Evolutionary conservation across 2,329 filamentous ascomycete genomes (phyloP).

Genomic region (Blastomyces parvus): DNA sequence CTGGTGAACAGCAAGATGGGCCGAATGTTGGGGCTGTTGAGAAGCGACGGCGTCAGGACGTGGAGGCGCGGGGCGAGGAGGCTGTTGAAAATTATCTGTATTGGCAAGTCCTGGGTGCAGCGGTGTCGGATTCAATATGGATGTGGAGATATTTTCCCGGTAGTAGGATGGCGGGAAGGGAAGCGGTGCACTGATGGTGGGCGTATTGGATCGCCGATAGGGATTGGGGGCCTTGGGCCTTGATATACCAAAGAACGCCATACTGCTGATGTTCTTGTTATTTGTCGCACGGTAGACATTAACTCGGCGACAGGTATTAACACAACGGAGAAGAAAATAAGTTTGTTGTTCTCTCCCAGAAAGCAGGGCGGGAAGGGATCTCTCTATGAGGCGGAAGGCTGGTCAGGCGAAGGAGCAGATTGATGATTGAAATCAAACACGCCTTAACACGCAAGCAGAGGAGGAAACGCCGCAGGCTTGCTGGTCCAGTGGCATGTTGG

Average conservation of each 20-base stretch:
- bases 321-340: not conserved
- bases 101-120: not conserved
- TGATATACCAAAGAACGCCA: constrained; percentile 5
- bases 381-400: not conserved
- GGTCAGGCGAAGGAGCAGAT: not conserved
- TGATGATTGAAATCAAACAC: not conserved
- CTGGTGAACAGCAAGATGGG: not conserved
- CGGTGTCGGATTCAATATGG: not conserved
- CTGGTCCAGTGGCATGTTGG: not conserved
- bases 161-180: constrained; percentile 5
- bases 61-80: not conserved
- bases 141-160: not conserved
- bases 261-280: not conserved
- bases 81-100: not conserved
- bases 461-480: not conserved
- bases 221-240: not conserved
- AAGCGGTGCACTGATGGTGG: constrained; percentile 4
- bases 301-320: not conserved
- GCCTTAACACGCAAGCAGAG: not conserved
- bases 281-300: not conserved
- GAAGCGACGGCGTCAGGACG: not conserved
- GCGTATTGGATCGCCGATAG: constrained; percentile 3
- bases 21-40: not conserved
- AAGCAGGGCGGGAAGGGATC: not conserved
- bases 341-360: not conserved